Conservation (phyloP, 2,329 filamentous ascomycete genomes). For the Cercospora nicotianae region DNA sequence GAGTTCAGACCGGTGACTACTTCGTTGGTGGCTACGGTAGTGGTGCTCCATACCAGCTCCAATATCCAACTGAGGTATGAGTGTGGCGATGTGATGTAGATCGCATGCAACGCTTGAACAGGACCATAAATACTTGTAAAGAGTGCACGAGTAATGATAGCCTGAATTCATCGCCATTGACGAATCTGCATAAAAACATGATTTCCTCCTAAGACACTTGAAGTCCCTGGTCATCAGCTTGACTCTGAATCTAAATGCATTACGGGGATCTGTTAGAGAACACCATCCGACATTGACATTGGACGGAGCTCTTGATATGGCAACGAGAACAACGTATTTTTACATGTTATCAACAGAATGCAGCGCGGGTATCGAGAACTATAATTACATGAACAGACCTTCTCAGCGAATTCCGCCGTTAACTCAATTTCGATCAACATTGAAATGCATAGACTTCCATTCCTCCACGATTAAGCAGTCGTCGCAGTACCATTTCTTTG, state of each 20-base stretch:
- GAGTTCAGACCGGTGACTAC: slow-evolving; percentile 31
- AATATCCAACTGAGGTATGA: slow-evolving; percentile 14
- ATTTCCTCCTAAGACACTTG: background rate
- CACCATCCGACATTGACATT: background rate
- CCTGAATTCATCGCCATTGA: background rate
- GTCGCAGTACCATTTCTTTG: slow-evolving; percentile 32
- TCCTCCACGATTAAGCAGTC: slow-evolving; percentile 15
- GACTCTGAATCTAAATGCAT: background rate
- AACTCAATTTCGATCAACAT: background rate
- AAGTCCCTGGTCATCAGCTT: background rate
- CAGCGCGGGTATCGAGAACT: background rate
- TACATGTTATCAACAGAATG: background rate
- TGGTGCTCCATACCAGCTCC: slow-evolving; percentile 18
- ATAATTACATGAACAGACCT: background rate
- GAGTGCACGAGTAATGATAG: background rate
- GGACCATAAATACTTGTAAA: background rate
- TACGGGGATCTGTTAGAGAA: background rate
- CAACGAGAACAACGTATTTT: background rate
- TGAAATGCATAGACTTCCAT: slow-evolving; percentile 1
- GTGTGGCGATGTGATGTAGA: too few species aligned
- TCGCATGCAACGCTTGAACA: background rate
- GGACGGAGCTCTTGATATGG: background rate
- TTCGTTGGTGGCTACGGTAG: slow-evolving; percentile 36
- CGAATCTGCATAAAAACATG: background rate
- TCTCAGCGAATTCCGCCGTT: background rate